Base-by-base conservation (phyloP, 148 eudicot species). In the Dianthus caryophyllus region DNA sequence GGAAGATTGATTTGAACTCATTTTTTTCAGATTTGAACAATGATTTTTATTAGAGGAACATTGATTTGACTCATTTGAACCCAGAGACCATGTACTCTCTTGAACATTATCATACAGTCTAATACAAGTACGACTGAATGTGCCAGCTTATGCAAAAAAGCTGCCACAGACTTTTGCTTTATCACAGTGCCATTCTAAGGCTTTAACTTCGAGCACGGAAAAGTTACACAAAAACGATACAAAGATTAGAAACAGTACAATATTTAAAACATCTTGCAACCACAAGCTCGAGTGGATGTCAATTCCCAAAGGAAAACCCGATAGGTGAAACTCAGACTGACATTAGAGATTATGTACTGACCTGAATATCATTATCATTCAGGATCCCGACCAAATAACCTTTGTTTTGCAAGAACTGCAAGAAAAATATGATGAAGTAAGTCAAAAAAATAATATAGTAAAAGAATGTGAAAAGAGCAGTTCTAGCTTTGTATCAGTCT, bases 401-500 rank as follows among this genome's bases (percentile, higher is more conserved):
- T 83, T 83, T 82, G 75, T 87, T 87, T 71, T 76, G 78, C 76
- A 87, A 75, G 75, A 87, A 87, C 93, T 87, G 87, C 76, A 55
- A 62, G 49, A 44, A 41, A 51, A 61, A 1, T 38, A 5, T 56
- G 26, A 25, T 39, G 50, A 46, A 68, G 64, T 62, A 27, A 49
- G 30, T 14, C 56, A 11, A 62, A n/a, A 62, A 17, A 56, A 38
- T 4, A 57, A 27, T 58, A 33, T n/a, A 18, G 54, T 20, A 27
- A 20, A 26, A 39, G n/a, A n/a, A n/a, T 21, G 47, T 41, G 29
- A 15, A 59, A 57, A 58, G 10, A 27, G 26, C 52, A 52, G 21
- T 30, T 36, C 41, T 51, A 36, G 38, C 29, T 25, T 56, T 9
- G 52, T 11, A 56, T n/a, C 30, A 68, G 26, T 53, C 30, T 24